phyloP scores from a whole-genome alignment of 495 filamentous ascomycete species.

The Aspergillus saccharolyticus region DNA sequence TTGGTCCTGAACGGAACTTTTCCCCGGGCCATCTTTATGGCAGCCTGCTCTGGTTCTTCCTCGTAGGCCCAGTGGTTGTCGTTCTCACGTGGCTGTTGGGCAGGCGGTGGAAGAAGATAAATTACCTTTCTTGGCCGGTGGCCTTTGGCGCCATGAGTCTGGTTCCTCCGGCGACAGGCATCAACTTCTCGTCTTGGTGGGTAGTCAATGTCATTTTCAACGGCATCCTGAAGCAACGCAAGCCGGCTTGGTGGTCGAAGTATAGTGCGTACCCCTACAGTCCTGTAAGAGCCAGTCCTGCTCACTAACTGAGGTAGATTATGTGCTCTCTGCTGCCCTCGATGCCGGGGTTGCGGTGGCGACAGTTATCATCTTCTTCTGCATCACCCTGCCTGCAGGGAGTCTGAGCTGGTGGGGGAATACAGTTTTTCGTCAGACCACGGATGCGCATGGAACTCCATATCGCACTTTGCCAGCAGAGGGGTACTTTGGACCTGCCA shows the following conservation, averaged over 20 bases:
- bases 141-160: slow-evolving; percentile 61
- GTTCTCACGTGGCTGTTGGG: slow-evolving; percentile 53
- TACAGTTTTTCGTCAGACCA: slow-evolving; percentile 41
- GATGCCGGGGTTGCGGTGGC: slow-evolving; percentile 59
- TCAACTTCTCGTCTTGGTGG: slow-evolving; percentile 68
- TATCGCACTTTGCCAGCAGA: slow-evolving; percentile 29
- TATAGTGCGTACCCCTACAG: slow-evolving; percentile 41
- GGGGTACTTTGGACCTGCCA: slow-evolving; percentile 60
- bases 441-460: slow-evolving; percentile 44
- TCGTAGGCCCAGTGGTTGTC: slow-evolving; percentile 52
- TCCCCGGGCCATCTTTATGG: slow-evolving; percentile 65
- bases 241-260: slow-evolving; percentile 63
- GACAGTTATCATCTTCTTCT: slow-evolving; percentile 61
- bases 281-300: slow-evolving; percentile 23
- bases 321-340: slow-evolving; percentile 55
- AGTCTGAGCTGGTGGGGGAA: slow-evolving; percentile 67
- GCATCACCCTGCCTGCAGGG: slow-evolving; percentile 61
- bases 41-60: slow-evolving; percentile 59
- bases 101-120: slow-evolving; percentile 46
- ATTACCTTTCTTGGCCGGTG: slow-evolving; percentile 59
- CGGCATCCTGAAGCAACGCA: slow-evolving; percentile 48
- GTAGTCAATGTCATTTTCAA: slow-evolving; percentile 63
- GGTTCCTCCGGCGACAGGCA: slow-evolving; percentile 63
- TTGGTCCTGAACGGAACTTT: slow-evolving; percentile 63
- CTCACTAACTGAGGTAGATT: slow-evolving; percentile 48